Percentiles rank a stretch among this genome's conserved stretches.
These are phyloP conservation scores for Sporothrix phasma DNA, from an alignment of 2,329 filamentous ascomycete species.

Conservation along the genomic window DNA sequence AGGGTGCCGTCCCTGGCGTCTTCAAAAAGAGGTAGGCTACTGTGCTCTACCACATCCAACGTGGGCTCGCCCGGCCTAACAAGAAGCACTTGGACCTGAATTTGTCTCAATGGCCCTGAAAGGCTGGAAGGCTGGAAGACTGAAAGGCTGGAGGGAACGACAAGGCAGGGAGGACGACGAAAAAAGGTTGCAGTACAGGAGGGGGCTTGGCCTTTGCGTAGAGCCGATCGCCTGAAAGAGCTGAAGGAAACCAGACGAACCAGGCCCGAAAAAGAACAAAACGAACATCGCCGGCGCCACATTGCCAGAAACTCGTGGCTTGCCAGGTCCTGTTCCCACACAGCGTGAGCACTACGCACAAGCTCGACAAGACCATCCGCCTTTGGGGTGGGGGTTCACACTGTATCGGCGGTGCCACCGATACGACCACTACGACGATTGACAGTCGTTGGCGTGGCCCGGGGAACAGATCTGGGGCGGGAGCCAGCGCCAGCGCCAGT, in stretches of 20 bases:
- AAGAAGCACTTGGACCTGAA: neutral
- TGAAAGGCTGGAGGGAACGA: too few species aligned
- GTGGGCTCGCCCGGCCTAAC: neutral
- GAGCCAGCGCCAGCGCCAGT: neutral
- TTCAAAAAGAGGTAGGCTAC: neutral
- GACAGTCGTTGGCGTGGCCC: neutral
- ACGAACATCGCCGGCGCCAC: slow-evolving; percentile 1
- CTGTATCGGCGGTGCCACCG: neutral
- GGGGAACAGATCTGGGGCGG: neutral
- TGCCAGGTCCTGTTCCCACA: slow-evolving; percentile 10
- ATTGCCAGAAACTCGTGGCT: slow-evolving; percentile 5
- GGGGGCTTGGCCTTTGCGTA: neutral
- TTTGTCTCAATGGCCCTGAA: neutral
- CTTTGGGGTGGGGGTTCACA: neutral
- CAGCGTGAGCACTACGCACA: slow-evolving; percentile 4
- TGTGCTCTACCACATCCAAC: neutral
- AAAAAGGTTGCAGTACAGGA: neutral
- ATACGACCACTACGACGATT: neutral
- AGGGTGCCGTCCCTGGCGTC: neutral
- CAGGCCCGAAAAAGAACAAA: neutral
- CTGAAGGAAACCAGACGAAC: neutral
- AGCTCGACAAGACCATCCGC: neutral
- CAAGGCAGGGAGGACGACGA: neutral
- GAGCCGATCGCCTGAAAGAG: neutral
- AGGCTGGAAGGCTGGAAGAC: too few species aligned